Evolutionary conservation across 495 filamentous ascomycete species (phyloP).

Genomic region (Immersiella caudata): DNA sequence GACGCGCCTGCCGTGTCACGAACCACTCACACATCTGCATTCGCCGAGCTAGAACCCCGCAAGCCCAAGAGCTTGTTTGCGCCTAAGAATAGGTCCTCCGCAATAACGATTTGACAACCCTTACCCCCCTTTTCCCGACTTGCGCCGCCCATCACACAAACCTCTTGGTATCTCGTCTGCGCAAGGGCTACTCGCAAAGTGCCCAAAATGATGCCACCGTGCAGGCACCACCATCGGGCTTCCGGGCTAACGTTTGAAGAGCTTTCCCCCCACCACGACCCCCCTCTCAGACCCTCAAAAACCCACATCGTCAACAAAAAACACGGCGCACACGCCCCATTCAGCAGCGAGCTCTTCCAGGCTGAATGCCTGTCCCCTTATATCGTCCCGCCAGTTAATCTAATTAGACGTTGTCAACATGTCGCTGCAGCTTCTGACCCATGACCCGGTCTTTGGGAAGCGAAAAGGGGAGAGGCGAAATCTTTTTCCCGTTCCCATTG

Average conservation of each 20-base stretch:
- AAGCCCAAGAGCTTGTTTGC: slow-evolving; percentile 5
- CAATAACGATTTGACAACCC: slow-evolving; percentile 11
- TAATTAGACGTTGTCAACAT: background rate
- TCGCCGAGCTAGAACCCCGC: slow-evolving; percentile 5
- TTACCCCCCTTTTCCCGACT: slow-evolving; percentile 9
- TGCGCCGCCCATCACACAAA: slow-evolving; percentile 8
- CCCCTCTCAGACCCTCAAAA: background rate
- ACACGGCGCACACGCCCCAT: slow-evolving; percentile 9
- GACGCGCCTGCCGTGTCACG: slow-evolving; percentile 16
- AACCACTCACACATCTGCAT: slow-evolving; percentile 14
- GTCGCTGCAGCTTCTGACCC: background rate
- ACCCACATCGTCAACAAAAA: background rate
- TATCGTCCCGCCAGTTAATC: slow-evolving; percentile 25
- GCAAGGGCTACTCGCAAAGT: background rate
- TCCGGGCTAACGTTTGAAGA: slow-evolving; percentile 14
- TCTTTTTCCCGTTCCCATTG: background rate
- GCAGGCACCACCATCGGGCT: slow-evolving; percentile 14
- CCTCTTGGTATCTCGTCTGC: background rate
- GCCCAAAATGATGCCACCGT: slow-evolving; percentile 1
- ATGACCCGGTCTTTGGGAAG: slow-evolving; percentile 28
- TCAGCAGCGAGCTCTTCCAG: background rate
- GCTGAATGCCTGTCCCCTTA: slow-evolving; percentile 19
- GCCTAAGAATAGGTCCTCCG: slow-evolving; percentile 17
- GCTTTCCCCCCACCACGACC: background rate
- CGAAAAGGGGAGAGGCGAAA: background rate